These are phyloP conservation scores for Sabuloglossum arenarium DNA, from an alignment of 495 filamentous ascomycete species.

Conservation along the genomic window DNA sequence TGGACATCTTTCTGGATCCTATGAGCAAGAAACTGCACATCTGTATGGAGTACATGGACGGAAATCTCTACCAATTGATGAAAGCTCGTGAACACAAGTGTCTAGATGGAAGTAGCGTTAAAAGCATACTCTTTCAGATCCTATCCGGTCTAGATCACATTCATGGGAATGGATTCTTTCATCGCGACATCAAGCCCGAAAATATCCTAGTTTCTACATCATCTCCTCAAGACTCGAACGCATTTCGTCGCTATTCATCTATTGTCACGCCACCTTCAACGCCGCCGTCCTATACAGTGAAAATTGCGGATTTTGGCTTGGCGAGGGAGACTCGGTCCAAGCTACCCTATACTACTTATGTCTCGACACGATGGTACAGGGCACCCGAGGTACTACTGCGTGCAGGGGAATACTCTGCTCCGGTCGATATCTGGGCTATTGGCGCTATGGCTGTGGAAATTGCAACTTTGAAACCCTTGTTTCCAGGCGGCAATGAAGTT, in stretches of 20 bases:
- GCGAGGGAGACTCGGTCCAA: slow-evolving; percentile 93
- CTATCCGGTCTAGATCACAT: slow-evolving; percentile 91
- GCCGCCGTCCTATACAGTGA: slow-evolving; percentile 83
- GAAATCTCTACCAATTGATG: slow-evolving; percentile 97
- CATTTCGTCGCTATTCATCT: slow-evolving; percentile 80
- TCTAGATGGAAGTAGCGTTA: slow-evolving; percentile 77
- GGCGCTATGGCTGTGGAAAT: slow-evolving; percentile 99
- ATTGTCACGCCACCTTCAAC: slow-evolving; percentile 89
- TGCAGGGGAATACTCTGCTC: slow-evolving; percentile 92
- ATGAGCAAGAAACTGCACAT: slow-evolving; percentile 92
- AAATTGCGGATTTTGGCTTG: slow-evolving; percentile 98
- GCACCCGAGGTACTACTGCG: slow-evolving; percentile 89
- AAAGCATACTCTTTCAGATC: slow-evolving; percentile 96
- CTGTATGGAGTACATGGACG: slow-evolving; percentile 99
- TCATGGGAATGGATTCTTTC: slow-evolving; percentile 92
- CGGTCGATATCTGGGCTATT: slow-evolving; percentile 96
- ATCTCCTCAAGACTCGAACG: slow-evolving; percentile 52
- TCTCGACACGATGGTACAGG: slow-evolving; percentile 96
- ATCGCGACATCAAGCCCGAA: slow-evolving; percentile 97
- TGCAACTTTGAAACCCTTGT: slow-evolving; percentile 89
- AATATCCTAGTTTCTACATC: slow-evolving; percentile 97
- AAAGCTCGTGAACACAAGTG: slow-evolving; percentile 90
- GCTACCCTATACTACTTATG: slow-evolving; percentile 92
- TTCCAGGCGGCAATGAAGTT: slow-evolving; percentile 95
- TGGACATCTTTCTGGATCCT: slow-evolving; percentile 97